These are phyloP conservation scores for Chrysosphaeria jannelii DNA, from an alignment of 2,329 filamentous ascomycete species.

Conservation along the genomic window DNA sequence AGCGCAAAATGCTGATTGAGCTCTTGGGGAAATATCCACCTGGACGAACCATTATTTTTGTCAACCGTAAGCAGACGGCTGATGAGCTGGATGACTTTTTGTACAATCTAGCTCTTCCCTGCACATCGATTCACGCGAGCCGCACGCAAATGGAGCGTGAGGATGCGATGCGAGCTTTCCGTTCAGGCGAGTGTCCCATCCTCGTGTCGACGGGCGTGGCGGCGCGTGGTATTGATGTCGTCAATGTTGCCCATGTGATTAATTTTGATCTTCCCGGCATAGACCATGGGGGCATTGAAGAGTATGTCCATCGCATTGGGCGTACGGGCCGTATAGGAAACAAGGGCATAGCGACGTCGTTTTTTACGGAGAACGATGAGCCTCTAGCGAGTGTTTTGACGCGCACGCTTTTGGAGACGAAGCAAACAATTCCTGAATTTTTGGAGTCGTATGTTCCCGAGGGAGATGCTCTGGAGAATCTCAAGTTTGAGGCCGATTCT, in stretches of 20 bases:
- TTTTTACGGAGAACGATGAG: conserved; percentile 56
- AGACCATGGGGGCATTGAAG: conserved; percentile 60
- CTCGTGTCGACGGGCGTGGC: conserved; percentile 65
- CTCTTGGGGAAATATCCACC: conserved; percentile 40
- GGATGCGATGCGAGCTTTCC: conserved; percentile 68
- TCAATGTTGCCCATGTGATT: conserved; percentile 68
- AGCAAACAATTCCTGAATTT: conserved; percentile 59
- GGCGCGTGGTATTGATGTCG: conserved; percentile 68
- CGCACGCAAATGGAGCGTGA: conserved; percentile 79
- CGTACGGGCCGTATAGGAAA: conserved; percentile 88
- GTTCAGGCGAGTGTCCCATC: conserved; percentile 42
- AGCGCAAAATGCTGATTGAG: conserved; percentile 41
- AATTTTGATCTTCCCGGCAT: conserved; percentile 65
- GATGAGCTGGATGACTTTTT: conserved; percentile 73
- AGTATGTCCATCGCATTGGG: conserved; percentile 86
- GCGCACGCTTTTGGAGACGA: conserved; percentile 52
- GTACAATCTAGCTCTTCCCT: conserved; percentile 51
- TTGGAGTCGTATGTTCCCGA: conserved; percentile 33
- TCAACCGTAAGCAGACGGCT: conserved; percentile 48
- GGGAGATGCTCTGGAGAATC: conserved; percentile 14
- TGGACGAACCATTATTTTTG: conserved; percentile 64
- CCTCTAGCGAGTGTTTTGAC: conserved; percentile 43
- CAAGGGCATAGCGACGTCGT: conserved; percentile 57
- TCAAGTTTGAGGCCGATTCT: conserved; percentile 24
- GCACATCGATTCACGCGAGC: conserved; percentile 65